phyloP scores from a whole-genome alignment of 352 stramenopile species.

The Globisporangium solare region DNA sequence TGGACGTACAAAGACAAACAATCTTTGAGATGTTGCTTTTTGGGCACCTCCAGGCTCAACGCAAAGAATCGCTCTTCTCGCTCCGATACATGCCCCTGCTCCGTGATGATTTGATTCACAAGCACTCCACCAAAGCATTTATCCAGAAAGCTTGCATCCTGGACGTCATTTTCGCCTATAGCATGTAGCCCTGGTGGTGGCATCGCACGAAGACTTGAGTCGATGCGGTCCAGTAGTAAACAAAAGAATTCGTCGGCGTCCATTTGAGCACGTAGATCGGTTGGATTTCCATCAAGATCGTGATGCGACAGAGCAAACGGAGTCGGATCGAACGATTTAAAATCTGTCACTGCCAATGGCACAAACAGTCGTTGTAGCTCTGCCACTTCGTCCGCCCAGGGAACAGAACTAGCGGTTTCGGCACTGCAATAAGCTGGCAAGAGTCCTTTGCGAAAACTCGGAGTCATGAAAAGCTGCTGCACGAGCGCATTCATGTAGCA shows the following conservation, averaged over 20 bases:
- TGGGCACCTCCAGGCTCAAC: slow-evolving; percentile 73
- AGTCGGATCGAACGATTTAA: slow-evolving; percentile 51
- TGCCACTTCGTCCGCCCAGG: slow-evolving; percentile 46
- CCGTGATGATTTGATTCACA: slow-evolving; percentile 81
- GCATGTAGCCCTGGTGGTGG: not conserved
- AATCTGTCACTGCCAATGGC: slow-evolving; percentile 35
- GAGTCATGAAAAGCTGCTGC: slow-evolving; percentile 93
- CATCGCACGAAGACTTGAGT: slow-evolving; percentile 25
- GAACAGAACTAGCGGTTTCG: slow-evolving; percentile 3
- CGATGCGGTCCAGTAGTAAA: slow-evolving; percentile 70
- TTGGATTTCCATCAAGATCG: slow-evolving; percentile 69
- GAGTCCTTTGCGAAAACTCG: slow-evolving; percentile 49
- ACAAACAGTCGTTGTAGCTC: slow-evolving; percentile 75
- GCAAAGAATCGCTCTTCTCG: slow-evolving; percentile 83
- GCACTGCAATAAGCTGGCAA: slow-evolving; percentile 29
- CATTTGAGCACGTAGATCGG: slow-evolving; percentile 74
- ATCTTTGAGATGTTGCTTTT: slow-evolving; percentile 55
- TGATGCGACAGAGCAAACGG: slow-evolving; percentile 62
- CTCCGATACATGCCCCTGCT: slow-evolving; percentile 73
- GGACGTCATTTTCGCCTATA: not conserved
- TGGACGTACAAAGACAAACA: slow-evolving; percentile 70
- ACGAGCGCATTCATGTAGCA: slow-evolving; percentile 99
- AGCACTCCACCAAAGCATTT: slow-evolving; percentile 68
- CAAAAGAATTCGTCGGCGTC: slow-evolving; percentile 84
- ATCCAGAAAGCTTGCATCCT: slow-evolving; percentile 20